Evolutionary conservation across 495 filamentous ascomycete genomes (phyloP).

Genomic region (Trichoderma gamsii): DNA sequence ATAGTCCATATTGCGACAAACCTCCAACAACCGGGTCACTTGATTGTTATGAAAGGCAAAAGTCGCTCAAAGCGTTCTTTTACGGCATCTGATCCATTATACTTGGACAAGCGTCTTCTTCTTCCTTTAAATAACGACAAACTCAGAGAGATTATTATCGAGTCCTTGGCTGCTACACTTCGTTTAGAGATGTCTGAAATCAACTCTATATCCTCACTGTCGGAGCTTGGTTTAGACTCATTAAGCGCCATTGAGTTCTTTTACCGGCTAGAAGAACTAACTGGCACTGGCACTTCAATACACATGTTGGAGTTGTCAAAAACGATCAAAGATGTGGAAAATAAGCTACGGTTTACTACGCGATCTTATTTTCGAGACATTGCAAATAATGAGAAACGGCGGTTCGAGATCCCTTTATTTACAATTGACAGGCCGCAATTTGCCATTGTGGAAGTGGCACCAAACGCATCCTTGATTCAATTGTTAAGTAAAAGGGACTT

Average conservation of each 20-base stretch:
- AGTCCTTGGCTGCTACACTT: neutral
- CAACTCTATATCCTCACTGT: neutral
- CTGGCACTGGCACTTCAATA: neutral
- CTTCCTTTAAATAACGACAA: neutral
- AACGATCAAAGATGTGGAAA: neutral
- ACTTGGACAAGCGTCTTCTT: neutral
- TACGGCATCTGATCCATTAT: neutral
- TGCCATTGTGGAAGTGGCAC: neutral
- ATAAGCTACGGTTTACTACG: neutral
- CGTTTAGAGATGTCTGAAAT: neutral
- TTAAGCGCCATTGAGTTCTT: neutral
- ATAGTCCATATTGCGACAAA: neutral
- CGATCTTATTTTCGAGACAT: neutral
- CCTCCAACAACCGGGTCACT: neutral
- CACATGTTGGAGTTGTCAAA: neutral
- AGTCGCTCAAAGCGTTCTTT: neutral
- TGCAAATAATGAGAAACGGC: neutral
- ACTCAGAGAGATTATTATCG: neutral
- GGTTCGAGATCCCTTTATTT: neutral
- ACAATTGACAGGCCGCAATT: neutral
- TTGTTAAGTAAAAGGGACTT: neutral
- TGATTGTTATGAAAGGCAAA: neutral
- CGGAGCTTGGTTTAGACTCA: neutral
- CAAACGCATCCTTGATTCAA: neutral
- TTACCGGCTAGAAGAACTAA: neutral